Conservation (phyloP, 768 basidiomycete genomes). For the Mycena indigotica region DNA sequence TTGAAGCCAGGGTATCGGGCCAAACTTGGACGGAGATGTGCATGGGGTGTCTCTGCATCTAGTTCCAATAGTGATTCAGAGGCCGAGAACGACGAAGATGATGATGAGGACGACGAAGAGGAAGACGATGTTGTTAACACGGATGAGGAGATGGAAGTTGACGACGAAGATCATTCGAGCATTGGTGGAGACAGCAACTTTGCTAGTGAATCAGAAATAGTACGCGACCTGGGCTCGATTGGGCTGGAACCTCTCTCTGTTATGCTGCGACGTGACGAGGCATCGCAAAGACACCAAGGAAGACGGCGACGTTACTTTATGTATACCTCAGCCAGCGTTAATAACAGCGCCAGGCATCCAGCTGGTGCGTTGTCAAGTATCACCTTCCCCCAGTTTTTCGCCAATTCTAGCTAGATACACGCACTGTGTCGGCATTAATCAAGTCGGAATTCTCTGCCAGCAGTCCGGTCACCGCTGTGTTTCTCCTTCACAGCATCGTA, state of each 20-base stretch:
- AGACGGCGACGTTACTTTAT: slow-evolving; percentile 56
- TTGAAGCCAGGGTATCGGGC: slow-evolving; percentile 48
- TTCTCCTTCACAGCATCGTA: slow-evolving; percentile 73
- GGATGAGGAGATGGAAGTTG: slow-evolving; percentile 5
- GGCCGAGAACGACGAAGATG: slow-evolving; percentile 26
- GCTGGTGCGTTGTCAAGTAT: slow-evolving; percentile 45
- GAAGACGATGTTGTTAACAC: slow-evolving; percentile 23
- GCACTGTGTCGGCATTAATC: slow-evolving; percentile 66
- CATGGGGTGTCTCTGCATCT: slow-evolving; percentile 10
- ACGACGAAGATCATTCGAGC: slow-evolving; percentile 9
- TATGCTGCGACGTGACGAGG: slow-evolving; percentile 77
- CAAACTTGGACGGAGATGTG: slow-evolving; percentile 12
- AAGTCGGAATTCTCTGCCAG: slow-evolving; percentile 56
- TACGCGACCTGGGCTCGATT: slow-evolving; percentile 46
- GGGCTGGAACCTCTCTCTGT: slow-evolving; percentile 71
- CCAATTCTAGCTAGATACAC: too few relatives aligned
- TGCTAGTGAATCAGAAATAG: slow-evolving; percentile 7
- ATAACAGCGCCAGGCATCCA: slow-evolving; percentile 55
- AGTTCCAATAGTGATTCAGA: slow-evolving; percentile 10
- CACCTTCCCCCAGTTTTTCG: too few relatives aligned
- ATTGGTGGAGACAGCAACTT: slow-evolving; percentile 5
- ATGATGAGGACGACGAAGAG: slow-evolving; percentile 16
- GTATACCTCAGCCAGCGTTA: slow-evolving; percentile 42
- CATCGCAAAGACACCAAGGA: slow-evolving; percentile 53
- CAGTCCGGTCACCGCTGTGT: slow-evolving; percentile 62